phyloP scores from a whole-genome alignment of 2,329 filamentous ascomycete species.

The Hypomyces rosellus region DNA sequence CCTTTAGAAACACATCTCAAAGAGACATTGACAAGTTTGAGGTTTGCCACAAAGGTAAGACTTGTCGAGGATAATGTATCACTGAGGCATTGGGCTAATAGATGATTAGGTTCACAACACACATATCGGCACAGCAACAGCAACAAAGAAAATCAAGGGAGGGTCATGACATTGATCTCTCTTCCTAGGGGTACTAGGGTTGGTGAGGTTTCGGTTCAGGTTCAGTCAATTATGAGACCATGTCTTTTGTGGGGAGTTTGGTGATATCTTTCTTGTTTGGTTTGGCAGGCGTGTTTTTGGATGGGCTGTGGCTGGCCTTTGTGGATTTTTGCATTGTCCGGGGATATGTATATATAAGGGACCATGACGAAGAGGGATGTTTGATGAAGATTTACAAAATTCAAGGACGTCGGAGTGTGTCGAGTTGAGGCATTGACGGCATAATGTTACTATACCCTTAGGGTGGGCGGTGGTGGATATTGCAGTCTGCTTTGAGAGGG shows the following conservation, averaged over 20 bases:
- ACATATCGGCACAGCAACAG: slow-evolving; percentile 84
- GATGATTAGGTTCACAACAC: slow-evolving; percentile 67
- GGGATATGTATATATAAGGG: slow-evolving; percentile 3
- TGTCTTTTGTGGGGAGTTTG: slow-evolving; percentile 5
- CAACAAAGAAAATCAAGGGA: slow-evolving; percentile 54
- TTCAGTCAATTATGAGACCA: background rate
- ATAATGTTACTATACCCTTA: too few relatives aligned
- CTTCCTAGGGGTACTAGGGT: background rate
- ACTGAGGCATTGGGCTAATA: slow-evolving; percentile 7
- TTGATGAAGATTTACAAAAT: slow-evolving; percentile 4
- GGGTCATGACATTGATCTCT: slow-evolving; percentile 16
- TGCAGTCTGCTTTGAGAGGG: background rate
- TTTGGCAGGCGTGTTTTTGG: slow-evolving; percentile 8
- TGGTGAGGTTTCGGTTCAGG: background rate
- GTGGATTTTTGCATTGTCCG: slow-evolving; percentile 4
- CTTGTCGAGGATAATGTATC: slow-evolving; percentile 19
- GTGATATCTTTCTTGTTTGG: slow-evolving; percentile 1
- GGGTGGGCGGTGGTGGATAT: background rate
- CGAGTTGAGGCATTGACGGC: too few relatives aligned
- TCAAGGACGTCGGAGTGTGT: background rate
- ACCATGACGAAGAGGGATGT: slow-evolving; percentile 3
- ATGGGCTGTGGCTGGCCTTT: slow-evolving; percentile 4
- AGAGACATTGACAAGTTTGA: slow-evolving; percentile 89
- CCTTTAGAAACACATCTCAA: slow-evolving; percentile 84
- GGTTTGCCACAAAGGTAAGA: slow-evolving; percentile 85